A percentile compares a stretch with the other conserved stretches of the same genome.
Evolutionary conservation across 768 basidiomycete species (phyloP).

Genomic region (Lentinula lateritia): DNA sequence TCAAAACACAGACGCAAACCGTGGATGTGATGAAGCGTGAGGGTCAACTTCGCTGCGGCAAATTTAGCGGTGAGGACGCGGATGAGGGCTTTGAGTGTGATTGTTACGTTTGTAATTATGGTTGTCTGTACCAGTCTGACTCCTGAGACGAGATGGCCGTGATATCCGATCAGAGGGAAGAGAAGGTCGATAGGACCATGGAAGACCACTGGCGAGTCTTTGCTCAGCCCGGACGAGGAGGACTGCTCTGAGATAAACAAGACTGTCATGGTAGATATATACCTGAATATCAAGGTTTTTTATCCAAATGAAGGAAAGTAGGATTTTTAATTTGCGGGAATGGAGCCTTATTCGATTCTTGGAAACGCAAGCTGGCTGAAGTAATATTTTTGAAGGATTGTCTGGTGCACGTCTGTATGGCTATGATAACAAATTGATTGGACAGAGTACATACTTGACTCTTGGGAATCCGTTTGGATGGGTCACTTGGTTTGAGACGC

Average conservation of each 20-base stretch:
- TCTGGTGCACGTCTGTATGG: neutral
- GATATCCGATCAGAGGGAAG: neutral
- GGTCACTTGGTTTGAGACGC: no score
- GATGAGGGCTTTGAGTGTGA: neutral
- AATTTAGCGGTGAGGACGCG: neutral
- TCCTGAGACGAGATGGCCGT: neutral
- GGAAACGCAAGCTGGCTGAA: neutral
- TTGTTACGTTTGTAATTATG: no score
- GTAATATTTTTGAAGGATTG: neutral
- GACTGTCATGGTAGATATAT: no score
- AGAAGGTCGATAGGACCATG: neutral
- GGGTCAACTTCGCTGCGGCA: neutral
- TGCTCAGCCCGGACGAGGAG: neutral
- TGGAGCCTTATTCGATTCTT: no score
- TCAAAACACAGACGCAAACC: constrained; percentile 2
- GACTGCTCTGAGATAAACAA: no score
- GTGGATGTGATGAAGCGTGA: neutral
- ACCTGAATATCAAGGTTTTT: neutral
- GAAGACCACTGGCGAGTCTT: no score
- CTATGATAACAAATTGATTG: neutral
- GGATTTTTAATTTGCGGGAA: neutral
- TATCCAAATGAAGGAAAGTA: neutral
- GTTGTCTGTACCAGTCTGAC: no score
- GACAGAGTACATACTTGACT: no score
- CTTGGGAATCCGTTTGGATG: no score